Evolutionary conservation across 108 stramenopile species (phyloP).

Genomic region (Cyclotella kingstonii): DNA sequence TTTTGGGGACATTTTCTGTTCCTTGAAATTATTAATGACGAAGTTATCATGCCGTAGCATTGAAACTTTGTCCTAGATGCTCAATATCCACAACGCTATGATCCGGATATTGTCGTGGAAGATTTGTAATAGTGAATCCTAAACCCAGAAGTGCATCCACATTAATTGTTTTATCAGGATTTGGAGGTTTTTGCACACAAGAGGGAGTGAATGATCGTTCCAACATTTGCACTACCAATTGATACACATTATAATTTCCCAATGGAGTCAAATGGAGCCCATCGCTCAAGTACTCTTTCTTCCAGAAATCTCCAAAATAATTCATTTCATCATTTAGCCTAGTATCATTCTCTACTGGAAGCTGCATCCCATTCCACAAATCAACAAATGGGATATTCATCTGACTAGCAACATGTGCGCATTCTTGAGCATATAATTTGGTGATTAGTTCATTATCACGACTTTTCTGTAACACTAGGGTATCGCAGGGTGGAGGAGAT

Average conservation of each 20-base stretch:
- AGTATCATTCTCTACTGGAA: slow-evolving; percentile 13
- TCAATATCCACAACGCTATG: slow-evolving; percentile 25
- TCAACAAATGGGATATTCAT: slow-evolving; percentile 45
- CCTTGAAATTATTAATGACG: no score
- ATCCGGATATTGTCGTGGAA: slow-evolving; percentile 30
- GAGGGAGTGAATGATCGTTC: slow-evolving; percentile 7
- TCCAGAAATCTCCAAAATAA: slow-evolving; percentile 12
- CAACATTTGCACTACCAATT: slow-evolving; percentile 33
- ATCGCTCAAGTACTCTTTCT: slow-evolving; percentile 48
- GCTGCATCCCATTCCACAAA: slow-evolving; percentile 54
- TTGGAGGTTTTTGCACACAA: background rate
- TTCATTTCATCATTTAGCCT: slow-evolving; percentile 45
- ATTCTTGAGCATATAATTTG: slow-evolving; percentile 54
- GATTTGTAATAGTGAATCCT: slow-evolving; percentile 14
- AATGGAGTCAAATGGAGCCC: slow-evolving; percentile 71
- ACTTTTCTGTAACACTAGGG: slow-evolving; percentile 51
- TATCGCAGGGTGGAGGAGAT: slow-evolving; percentile 76
- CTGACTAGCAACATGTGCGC: slow-evolving; percentile 45
- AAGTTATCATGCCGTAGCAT: no score
- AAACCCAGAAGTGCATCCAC: no score
- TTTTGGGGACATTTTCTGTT: no score
- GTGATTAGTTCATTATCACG: slow-evolving; percentile 58
- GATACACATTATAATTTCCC: slow-evolving; percentile 53
- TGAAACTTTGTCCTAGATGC: slow-evolving; percentile 10
- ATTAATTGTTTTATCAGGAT: background rate